Conservation (phyloP, 805 yeast genomes). For the Lachancea dasiensis region DNA sequence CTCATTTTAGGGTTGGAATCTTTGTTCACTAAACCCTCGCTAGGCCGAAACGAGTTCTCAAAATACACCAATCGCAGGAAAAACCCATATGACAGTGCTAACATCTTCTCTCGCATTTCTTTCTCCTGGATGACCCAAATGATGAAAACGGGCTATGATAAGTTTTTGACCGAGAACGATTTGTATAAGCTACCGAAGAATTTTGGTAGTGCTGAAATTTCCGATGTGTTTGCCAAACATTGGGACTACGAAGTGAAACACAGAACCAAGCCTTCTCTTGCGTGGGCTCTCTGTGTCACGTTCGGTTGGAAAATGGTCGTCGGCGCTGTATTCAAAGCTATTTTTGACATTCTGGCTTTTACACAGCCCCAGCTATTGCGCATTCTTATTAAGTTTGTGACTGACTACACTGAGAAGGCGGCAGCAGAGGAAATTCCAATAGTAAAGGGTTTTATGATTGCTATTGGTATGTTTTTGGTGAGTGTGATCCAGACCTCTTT, state of each 20-base stretch:
- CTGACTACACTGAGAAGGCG: conserved; percentile 37
- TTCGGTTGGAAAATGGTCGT: conserved; percentile 67
- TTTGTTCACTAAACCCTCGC: conserved; percentile 35
- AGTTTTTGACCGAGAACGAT: conserved; percentile 50
- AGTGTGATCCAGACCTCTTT: conserved; percentile 74
- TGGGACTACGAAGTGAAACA: conserved; percentile 60
- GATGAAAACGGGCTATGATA: conserved; percentile 70
- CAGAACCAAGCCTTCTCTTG: conserved; percentile 41
- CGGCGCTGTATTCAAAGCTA: conserved; percentile 66
- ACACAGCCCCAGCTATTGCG: conserved; percentile 82
- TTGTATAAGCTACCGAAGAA: conserved; percentile 72
- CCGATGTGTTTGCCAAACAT: conserved; percentile 43
- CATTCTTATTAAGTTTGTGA: conserved; percentile 54
- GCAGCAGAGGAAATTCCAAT: conserved; percentile 49
- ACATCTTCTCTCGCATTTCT: conserved; percentile 68
- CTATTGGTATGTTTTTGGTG: conserved; percentile 65
- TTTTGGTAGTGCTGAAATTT: conserved; percentile 49
- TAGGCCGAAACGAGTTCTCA: conserved; percentile 39
- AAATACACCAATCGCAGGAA: conserved; percentile 27
- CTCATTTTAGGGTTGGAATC: conserved; percentile 34
- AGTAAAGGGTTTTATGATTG: conserved; percentile 69
- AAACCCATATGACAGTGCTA: conserved; percentile 40
- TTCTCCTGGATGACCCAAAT: conserved; percentile 89
- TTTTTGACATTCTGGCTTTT: conserved; percentile 76
- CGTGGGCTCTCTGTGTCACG: conserved; percentile 56